Conservation (phyloP, 164 flowering plant genomes). For the Akebia trifoliata region DNA sequence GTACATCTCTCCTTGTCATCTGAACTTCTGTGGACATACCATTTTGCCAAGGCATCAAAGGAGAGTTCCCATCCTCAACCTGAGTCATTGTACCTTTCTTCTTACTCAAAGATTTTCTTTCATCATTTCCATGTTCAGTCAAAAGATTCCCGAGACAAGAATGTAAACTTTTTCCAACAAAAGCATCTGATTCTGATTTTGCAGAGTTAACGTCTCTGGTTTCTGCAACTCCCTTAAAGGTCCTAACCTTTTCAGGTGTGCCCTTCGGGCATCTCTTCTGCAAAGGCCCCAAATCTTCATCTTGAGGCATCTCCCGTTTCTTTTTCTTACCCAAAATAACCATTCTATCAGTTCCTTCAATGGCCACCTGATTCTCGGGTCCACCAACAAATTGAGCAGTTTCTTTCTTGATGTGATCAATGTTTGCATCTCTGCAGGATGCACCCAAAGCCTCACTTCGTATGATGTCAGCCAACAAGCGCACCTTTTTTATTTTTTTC, state of each 20-base stretch:
- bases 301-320: not conserved
- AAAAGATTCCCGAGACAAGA: not conserved
- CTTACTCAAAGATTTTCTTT: not conserved
- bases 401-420: not conserved
- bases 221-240: not conserved
- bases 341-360: not conserved
- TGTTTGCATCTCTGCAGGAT: not conserved
- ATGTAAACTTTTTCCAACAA: not conserved
- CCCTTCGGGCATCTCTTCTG: not conserved
- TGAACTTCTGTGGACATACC: not conserved
- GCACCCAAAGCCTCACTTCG: constrained; percentile 2
- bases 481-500: not conserved
- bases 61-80: not conserved
- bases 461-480: not conserved
- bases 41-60: not conserved
- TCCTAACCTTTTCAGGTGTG: not conserved
- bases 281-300: not conserved
- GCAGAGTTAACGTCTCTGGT: not conserved
- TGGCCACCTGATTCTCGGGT: not conserved
- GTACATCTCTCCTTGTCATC: not conserved
- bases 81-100: not conserved
- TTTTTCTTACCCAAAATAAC: not conserved
- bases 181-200: not conserved
- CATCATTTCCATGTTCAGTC: constrained; percentile 2
- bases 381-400: not conserved